These are phyloP conservation scores for Apiotrichum domesticum DNA, from an alignment of 1,284 basidiomycete genomes.

Conservation along the genomic window DNA sequence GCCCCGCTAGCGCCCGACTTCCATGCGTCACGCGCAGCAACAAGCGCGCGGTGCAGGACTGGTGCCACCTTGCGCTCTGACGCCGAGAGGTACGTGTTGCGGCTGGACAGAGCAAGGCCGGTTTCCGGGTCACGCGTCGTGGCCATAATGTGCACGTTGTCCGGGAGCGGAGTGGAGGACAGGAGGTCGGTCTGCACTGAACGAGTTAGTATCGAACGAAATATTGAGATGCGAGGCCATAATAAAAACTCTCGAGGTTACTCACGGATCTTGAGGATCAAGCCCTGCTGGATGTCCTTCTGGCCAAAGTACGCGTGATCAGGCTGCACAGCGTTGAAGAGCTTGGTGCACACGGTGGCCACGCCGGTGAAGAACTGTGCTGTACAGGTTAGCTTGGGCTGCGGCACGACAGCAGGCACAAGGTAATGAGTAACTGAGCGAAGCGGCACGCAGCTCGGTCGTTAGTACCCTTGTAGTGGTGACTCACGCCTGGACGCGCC, in stretches of 20 bases:
- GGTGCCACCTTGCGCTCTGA: slow-evolving; percentile 65
- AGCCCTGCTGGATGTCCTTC: slow-evolving; percentile 95
- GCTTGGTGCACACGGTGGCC: slow-evolving; percentile 87
- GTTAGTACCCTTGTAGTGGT: no score
- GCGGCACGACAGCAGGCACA: no score
- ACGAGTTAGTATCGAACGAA: no score
- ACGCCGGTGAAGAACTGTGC: slow-evolving; percentile 96
- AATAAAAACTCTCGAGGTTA: no score
- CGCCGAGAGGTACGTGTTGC: slow-evolving; percentile 75
- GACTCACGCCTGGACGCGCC: slow-evolving; percentile 45
- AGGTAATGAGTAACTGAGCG: no score
- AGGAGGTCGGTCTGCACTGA: slow-evolving; percentile 71
- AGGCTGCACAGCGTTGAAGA: slow-evolving; percentile 91
- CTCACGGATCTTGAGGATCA: slow-evolving; percentile 68
- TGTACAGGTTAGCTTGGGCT: slow-evolving; percentile 38
- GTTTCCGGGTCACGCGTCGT: slow-evolving; percentile 63
- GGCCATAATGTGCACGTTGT: slow-evolving; percentile 72
- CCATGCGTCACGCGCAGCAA: slow-evolving; percentile 57
- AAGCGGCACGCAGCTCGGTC: background rate
- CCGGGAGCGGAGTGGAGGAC: slow-evolving; percentile 63
- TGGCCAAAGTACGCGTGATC: slow-evolving; percentile 93
- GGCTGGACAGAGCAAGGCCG: slow-evolving; percentile 76
- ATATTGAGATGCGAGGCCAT: no score
- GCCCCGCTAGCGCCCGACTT: slow-evolving; percentile 52
- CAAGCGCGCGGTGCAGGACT: slow-evolving; percentile 64